Percentiles rank a stretch among this genome's conserved stretches.
Conservation (phyloP, 345 rosid genomes). For the Eutrema japonicum region DNA sequence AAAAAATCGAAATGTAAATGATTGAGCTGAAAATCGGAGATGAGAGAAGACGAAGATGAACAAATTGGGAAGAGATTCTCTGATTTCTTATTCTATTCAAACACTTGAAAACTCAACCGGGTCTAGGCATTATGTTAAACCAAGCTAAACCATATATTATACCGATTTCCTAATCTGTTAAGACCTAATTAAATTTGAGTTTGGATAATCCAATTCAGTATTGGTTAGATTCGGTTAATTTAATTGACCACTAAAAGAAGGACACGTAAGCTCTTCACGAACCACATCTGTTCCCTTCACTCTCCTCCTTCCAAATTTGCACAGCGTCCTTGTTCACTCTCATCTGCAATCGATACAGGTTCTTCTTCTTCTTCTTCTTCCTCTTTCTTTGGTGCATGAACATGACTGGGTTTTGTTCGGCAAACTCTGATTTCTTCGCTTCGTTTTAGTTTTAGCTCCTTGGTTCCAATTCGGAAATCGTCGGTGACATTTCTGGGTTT, state of each 20-base stretch:
- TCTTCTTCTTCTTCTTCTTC: conserved; percentile 36
- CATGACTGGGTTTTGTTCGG: neutral
- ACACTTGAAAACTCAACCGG: too few species aligned
- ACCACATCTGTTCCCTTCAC: conserved; percentile 58
- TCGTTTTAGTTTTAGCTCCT: neutral
- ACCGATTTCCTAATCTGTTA: too few species aligned
- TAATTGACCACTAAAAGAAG: conserved; percentile 35
- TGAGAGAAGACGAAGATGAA: too few species aligned
- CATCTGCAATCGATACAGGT: conserved; percentile 31
- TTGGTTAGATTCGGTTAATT: conserved; percentile 15
- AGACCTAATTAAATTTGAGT: too few species aligned
- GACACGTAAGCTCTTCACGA: conserved; percentile 58
- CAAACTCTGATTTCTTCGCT: neutral
- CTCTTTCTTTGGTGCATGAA: neutral
- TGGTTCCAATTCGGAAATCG: neutral
- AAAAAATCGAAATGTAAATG: too few species aligned
- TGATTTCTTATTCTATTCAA: too few species aligned
- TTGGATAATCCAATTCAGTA: neutral
- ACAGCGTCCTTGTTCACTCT: conserved; percentile 9
- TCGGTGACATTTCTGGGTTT: neutral
- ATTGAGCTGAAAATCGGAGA: too few species aligned
- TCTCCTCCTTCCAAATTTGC: conserved; percentile 6
- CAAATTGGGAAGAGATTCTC: too few species aligned
- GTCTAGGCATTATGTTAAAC: too few species aligned
- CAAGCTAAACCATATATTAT: too few species aligned